Percentiles rank a stretch among this genome's conserved stretches.
phyloP scores from a whole-genome alignment of 2,329 filamentous ascomycete species.

The Talaromyces sp. region DNA sequence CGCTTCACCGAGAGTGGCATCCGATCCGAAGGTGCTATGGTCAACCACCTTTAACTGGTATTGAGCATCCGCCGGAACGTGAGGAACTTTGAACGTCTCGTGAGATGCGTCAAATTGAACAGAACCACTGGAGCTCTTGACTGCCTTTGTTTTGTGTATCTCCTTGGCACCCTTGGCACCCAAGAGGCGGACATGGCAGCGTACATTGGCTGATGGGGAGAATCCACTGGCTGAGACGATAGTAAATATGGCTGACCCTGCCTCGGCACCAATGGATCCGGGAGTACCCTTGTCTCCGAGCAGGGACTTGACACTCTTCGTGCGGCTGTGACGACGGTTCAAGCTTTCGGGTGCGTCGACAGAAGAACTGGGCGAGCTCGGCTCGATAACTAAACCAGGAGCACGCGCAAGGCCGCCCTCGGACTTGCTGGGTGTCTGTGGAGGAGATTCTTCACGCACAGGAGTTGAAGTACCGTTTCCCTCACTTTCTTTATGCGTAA shows the following conservation, averaged over 20 bases:
- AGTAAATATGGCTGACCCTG: conserved; percentile 75
- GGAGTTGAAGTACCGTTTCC: conserved; percentile 13
- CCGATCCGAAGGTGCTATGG: conserved; percentile 77
- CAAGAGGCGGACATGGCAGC: conserved; percentile 67
- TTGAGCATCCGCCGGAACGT: conserved; percentile 70
- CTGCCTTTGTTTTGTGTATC: conserved; percentile 87
- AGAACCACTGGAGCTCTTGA: conserved; percentile 64
- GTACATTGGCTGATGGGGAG: conserved; percentile 72
- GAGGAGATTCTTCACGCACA: conserved; percentile 23
- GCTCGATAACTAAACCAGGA: conserved; percentile 31
- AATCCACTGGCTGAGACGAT: conserved; percentile 76
- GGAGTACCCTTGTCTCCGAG: conserved; percentile 44
- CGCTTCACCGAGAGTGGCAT: conserved; percentile 78
- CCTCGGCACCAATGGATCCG: conserved; percentile 45
- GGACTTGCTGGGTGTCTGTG: conserved; percentile 19
- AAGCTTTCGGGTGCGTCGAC: conserved; percentile 18
- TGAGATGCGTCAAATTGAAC: conserved; percentile 62
- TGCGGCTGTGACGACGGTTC: conserved; percentile 44
- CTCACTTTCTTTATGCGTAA: conserved; percentile 41
- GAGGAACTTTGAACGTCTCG: conserved; percentile 74
- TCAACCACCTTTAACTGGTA: conserved; percentile 86
- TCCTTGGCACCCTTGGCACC: conserved; percentile 67
- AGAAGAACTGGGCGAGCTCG: conserved; percentile 21
- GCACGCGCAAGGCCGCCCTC: conserved; percentile 21
- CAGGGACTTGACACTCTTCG: conserved; percentile 49